Conservation (phyloP, 805 yeast species). For the Teunomyces barrocoloradensis region DNA sequence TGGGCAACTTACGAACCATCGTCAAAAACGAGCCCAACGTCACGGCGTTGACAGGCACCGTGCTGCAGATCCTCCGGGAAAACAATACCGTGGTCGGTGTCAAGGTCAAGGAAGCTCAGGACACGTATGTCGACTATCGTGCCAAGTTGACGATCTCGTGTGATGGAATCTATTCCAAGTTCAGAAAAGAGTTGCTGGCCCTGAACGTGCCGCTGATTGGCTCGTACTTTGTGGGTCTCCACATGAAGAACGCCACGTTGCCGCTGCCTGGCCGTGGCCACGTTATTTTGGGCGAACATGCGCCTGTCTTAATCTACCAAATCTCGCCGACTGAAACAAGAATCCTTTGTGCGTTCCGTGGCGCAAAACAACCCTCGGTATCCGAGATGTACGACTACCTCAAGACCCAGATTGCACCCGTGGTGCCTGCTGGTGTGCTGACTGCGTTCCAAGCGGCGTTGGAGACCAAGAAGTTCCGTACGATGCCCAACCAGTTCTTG, state of each 20-base stretch:
- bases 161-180: slow-evolving; percentile 93
- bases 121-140: slow-evolving; percentile 29
- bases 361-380: slow-evolving; percentile 70
- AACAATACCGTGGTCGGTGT: slow-evolving; percentile 67
- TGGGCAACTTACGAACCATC: slow-evolving; percentile 70
- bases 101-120: slow-evolving; percentile 43
- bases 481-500: slow-evolving; percentile 93
- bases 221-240: slow-evolving; percentile 85
- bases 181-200: slow-evolving; percentile 70
- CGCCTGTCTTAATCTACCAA: slow-evolving; percentile 88
- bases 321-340: slow-evolving; percentile 83
- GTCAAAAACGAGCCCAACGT: slow-evolving; percentile 71
- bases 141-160: slow-evolving; percentile 74
- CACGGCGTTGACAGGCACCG: slow-evolving; percentile 79
- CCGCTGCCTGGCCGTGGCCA: slow-evolving; percentile 83
- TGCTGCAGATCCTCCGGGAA: slow-evolving; percentile 60
- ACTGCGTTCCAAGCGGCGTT: slow-evolving; percentile 73
- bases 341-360: slow-evolving; percentile 82
- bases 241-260: slow-evolving; percentile 68
- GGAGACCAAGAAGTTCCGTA: slow-evolving; percentile 52
- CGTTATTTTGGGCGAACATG: slow-evolving; percentile 80
- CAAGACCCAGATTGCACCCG: slow-evolving; percentile 56
- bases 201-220: slow-evolving; percentile 64
- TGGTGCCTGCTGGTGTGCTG: slow-evolving; percentile 59
- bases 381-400: slow-evolving; percentile 61